Percentiles rank a stretch among this genome's conserved stretches.
Evolutionary conservation across 148 eudicot species (phyloP).

Genomic region (Euryodendron excelsum): DNA sequence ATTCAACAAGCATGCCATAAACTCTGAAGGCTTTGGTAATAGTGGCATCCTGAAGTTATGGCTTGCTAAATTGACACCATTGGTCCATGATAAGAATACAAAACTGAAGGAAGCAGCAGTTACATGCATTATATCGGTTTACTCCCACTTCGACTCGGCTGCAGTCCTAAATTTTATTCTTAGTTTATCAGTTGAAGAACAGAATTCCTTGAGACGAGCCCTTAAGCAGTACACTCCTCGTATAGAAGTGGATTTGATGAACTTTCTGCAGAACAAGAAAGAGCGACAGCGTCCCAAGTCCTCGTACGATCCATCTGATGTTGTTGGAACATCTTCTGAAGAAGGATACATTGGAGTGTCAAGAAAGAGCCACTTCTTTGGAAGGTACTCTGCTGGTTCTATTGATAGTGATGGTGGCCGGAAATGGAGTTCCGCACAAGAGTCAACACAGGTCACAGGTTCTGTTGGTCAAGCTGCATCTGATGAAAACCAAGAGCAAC

Average conservation of each 20-base stretch:
- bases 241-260: constrained; percentile 96
- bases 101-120: constrained; percentile 92
- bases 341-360: constrained; percentile 77
- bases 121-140: constrained; percentile 87
- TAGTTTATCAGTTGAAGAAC: constrained; percentile 91
- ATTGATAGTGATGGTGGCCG: constrained; percentile 75
- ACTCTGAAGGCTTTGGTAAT: constrained; percentile 77
- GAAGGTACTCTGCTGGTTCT: constrained; percentile 74
- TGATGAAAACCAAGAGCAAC: constrained; percentile 50
- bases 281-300: constrained; percentile 80
- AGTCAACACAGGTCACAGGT: constrained; percentile 39
- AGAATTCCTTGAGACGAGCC: constrained; percentile 89
- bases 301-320: constrained; percentile 79
- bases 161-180: constrained; percentile 86
- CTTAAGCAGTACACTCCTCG: constrained; percentile 97
- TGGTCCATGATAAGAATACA: constrained; percentile 88
- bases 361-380: constrained; percentile 64
- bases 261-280: constrained; percentile 83
- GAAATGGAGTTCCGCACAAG: constrained; percentile 75
- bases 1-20: constrained; percentile 74
- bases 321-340: constrained; percentile 84
- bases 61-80: constrained; percentile 90
- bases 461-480: constrained; percentile 46
- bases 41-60: constrained; percentile 83
- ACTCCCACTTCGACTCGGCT: constrained; percentile 78